Base-by-base conservation (phyloP, 2,329 filamentous ascomycete species). In the Phialemonium atrogriseum region DNA sequence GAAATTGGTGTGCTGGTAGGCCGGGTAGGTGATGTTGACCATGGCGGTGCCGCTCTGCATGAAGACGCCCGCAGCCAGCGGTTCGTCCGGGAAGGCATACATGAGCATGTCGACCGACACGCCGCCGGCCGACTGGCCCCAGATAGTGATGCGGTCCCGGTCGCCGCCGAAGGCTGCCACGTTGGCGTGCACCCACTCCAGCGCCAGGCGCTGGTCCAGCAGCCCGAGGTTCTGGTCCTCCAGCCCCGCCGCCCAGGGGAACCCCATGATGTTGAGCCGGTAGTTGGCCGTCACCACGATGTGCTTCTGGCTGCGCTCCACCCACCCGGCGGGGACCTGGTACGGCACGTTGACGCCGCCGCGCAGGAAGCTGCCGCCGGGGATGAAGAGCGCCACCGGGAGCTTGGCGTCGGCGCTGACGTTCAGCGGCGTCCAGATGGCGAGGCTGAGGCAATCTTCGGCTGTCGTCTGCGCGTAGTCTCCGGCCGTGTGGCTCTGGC, bases 161-260 rank as follows among this genome's bases (percentile, higher is more conserved):
- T 66, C 60, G 18, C 68, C 68, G 32, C 66, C 65, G 38, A 73
- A 72, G 5, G 48, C 49, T 7, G 41, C 53, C 23, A 70, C 62
- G 44, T 72, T 70, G 36, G 60, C 50, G 23, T 54, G 54, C 0
- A 68, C 49, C 68, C 68, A 73, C 47, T 69, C 62, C 1, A 71
- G 45, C 1, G 64, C 66, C 13, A 55, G 44, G 7, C 66, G 60
- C 42, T 71, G 66, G 45, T 75, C 68, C 4, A 61, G 52, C 5
- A 71, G 46, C 1, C 65, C 68, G 9, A 67, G 39, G 35, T 72
- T 73, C 32, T 59, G 54, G 10, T 36, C 51, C 30, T 37, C 44
- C 15, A 53, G 37, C 1, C 45, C 50, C 1, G 38, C 38, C 5
- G 49, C 50, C 40, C 45, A 48, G 21, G 51, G 52, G 36, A 51